Evolutionary conservation across 1,284 basidiomycete species (phyloP), one percentile per base, ranked within the genome.

Genomic region (Trichosporon inkin): DNA sequence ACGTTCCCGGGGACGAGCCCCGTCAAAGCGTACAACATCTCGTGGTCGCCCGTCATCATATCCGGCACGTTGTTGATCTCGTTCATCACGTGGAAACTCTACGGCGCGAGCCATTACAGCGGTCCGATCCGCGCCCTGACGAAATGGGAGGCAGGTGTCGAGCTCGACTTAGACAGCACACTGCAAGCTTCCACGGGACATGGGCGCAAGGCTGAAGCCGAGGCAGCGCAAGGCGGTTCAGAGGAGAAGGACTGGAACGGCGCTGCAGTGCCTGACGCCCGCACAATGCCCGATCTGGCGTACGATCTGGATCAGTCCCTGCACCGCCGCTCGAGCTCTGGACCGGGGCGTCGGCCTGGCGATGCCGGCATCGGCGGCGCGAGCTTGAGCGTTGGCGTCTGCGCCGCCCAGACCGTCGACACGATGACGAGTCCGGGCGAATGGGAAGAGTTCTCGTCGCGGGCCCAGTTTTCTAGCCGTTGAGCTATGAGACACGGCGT

Each of bases 121-220:
- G 77, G 77, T 5, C 77, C 77, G 0, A 77, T 79, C 39, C 68
- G 71, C 56, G 72, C 76, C 0, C 59, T 79, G 28, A 79, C 77
- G 0, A 76, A 76, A 58, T 79, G 77, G 77, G 70, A 78, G 52
- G 73, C 76, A 10, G 77, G 77, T 14, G 71, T 77, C 10, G 76
- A 76, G 55, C 73, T 79, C 16, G 76, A 78, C 60, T 62, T 71
- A 14, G 67, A 67, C 56, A 44, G 57, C 16, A 66, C 69, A 6
- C 57, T 71, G 38, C 57, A 62, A 11, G 54, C 57, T 4, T 56
- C 53, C 8, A 60, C 58, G 16, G 44, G 24, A 6, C 44, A 32
- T 7, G 44, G 44, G 44, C 44, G 24, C 22, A 49, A 49, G 22
- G 44, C 16, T 14, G 44, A 49, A 16, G 14, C 14, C 14, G 44